These are phyloP conservation scores for Sarcodon sp. DNA, from an alignment of 768 basidiomycete species.

Conservation along the genomic window DNA sequence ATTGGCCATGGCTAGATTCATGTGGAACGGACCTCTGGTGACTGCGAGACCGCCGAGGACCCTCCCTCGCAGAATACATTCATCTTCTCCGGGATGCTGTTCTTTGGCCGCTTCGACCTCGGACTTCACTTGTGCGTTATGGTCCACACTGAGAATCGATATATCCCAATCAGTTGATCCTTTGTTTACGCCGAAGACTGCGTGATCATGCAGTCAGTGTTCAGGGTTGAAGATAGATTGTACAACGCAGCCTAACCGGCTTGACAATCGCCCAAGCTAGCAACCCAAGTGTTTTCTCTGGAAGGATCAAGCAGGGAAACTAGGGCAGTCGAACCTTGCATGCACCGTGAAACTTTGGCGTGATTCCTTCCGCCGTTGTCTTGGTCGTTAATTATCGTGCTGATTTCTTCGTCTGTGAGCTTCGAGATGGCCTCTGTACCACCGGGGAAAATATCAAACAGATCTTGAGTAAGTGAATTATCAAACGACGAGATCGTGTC, in stretches of 20 bases:
- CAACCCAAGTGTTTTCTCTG: slow-evolving; percentile 61
- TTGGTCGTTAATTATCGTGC: slow-evolving; percentile 52
- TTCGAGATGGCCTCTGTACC: slow-evolving; percentile 31
- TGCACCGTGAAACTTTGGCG: slow-evolving; percentile 54
- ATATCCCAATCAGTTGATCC: slow-evolving; percentile 40
- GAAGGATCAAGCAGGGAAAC: slow-evolving; percentile 62
- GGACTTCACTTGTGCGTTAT: slow-evolving; percentile 56
- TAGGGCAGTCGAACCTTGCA: slow-evolving; percentile 72
- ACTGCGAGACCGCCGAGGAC: slow-evolving; percentile 72
- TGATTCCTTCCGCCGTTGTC: slow-evolving; percentile 44
- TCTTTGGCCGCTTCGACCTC: slow-evolving; percentile 51
- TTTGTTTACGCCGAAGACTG: slow-evolving; percentile 32
- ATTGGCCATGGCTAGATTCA: not conserved
- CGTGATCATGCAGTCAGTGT: slow-evolving; percentile 3
- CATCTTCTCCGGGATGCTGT: slow-evolving; percentile 60
- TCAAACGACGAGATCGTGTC: slow-evolving; percentile 28
- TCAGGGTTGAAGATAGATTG: not conserved
- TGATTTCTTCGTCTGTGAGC: slow-evolving; percentile 39
- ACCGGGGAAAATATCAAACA: slow-evolving; percentile 35
- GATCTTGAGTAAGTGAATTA: slow-evolving; percentile 26
- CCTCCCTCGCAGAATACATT: slow-evolving; percentile 51
- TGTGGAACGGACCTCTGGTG: slow-evolving; percentile 47
- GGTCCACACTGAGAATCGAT: slow-evolving; percentile 46
- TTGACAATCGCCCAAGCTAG: slow-evolving; percentile 74
- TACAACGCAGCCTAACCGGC: slow-evolving; percentile 34